Base-by-base conservation (phyloP, 441 rosid species). In the Dalechampia spathulata region DNA sequence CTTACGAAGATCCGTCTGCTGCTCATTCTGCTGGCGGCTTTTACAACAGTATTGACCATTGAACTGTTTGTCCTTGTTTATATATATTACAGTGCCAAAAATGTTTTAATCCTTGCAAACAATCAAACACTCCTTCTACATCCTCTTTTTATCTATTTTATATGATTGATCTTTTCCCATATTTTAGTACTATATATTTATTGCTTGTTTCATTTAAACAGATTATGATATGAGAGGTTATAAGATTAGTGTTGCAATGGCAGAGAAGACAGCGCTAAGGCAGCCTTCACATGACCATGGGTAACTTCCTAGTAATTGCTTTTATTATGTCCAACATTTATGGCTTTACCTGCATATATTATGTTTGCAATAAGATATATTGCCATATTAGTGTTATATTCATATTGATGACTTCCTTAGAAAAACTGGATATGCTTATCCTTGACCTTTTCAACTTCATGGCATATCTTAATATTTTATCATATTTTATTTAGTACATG, bases 1-100 rank as follows among this genome's bases (percentile, higher is more conserved):
- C 97, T 21, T 93, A 93, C 69, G 96, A 93, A 75, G 99, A 93
- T 69, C 99, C 99, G 42, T 80, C 82, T 26, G 95, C 96, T 66
- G 95, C 97, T 25, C 96, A 93, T 69, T 78, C 95, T 45, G 91
- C 97, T 20, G 90, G 97, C 40, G 83, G 83, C 44, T 93, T 89
- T 78, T 93, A 72, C 66, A 80, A 90, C 64, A 73, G 97, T 93
- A 79, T 26, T 70, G 55, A 38, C 51, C 51, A 11, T 7, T 7
- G 27, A 28, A 36, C 52, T 55, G 30, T 47, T 43, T 34, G 6
- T 54, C 2, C 10, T n/a, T 30, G 4, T 61, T 28, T 19, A 10
- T 45, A 11, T 46, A 51, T 49, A 19, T 13, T 12, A 5, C 39
- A 22, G 56, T 25, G 37, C 41, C 37, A 40, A 51, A 55, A 37